Evolutionary conservation across 768 basidiomycete species (phyloP).

Genomic region (Termitomyces sp.): DNA sequence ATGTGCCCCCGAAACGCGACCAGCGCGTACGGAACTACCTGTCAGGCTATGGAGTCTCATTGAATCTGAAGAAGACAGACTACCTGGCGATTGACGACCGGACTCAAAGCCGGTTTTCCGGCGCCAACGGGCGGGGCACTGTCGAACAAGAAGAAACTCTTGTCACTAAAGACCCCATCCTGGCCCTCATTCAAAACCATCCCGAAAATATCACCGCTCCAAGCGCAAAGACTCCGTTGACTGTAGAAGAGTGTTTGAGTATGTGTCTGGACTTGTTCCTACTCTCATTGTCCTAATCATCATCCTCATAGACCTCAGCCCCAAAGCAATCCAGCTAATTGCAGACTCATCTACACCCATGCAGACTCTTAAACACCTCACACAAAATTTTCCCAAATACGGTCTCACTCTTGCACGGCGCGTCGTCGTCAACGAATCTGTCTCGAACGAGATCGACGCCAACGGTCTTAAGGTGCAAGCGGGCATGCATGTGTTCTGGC

Average conservation of each 20-base stretch:
- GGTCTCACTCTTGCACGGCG: constrained; percentile 69
- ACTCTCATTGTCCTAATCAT: not conserved
- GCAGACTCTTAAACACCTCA: constrained; percentile 55
- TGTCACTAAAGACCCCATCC: constrained; percentile 26
- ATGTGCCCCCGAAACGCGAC: constrained; percentile 38
- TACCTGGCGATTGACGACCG: constrained; percentile 94
- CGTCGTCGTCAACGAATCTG: constrained; percentile 42
- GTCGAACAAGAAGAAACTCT: constrained; percentile 21
- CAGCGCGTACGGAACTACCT: constrained; percentile 39
- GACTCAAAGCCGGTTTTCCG: constrained; percentile 1
- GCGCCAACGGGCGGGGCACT: constrained; percentile 4
- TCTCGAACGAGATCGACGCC: constrained; percentile 49
- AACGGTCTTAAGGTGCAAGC: constrained; percentile 52
- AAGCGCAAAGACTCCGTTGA: constrained; percentile 36
- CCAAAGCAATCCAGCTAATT: constrained; percentile 74
- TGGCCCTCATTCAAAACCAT: constrained; percentile 32
- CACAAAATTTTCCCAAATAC: constrained; percentile 90
- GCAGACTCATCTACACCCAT: constrained; percentile 51
- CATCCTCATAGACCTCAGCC: constrained; percentile 51
- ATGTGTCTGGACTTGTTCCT: not conserved
- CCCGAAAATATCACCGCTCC: constrained; percentile 33
- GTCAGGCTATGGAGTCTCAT: constrained; percentile 85
- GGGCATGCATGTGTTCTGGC: constrained; percentile 62
- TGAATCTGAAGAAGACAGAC: constrained; percentile 96
- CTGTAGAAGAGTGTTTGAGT: constrained; percentile 54